Percentiles rank a stretch among this genome's conserved stretches.
Evolutionary conservation across 331 rosid genomes (phyloP).

Genomic region (Malus hybrid): DNA sequence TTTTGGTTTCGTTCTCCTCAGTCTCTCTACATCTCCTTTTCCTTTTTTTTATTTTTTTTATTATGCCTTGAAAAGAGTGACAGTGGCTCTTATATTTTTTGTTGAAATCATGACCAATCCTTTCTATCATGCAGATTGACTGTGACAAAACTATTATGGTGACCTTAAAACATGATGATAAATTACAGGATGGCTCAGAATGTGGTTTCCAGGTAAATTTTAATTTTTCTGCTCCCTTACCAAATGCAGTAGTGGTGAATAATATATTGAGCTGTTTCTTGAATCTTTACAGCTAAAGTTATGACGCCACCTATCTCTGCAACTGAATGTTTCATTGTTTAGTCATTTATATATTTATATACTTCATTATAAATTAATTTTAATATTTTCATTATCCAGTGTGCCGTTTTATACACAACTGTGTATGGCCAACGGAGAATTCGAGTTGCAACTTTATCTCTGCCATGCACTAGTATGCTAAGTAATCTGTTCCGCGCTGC

Average conservation of each 20-base stretch:
- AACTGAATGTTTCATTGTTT: constrained; percentile 7
- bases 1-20: neutral
- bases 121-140: constrained; percentile 56
- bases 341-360: neutral
- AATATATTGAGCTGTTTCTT: neutral
- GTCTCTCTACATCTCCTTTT: neutral
- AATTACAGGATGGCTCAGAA: constrained; percentile 96
- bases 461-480: constrained; percentile 91
- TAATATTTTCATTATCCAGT: constrained; percentile 29
- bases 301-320: neutral
- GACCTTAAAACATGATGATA: constrained; percentile 85
- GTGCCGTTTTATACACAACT: constrained; percentile 96
- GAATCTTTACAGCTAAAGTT: neutral
- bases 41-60: neutral
- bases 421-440: constrained; percentile 90
- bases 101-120: neutral
- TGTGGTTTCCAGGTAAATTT: constrained; percentile 85
- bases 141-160: constrained; percentile 95
- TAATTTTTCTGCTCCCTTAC: constrained; percentile 15
- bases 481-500: constrained; percentile 95
- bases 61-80: neutral
- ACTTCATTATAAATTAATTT: neutral
- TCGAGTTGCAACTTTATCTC: constrained; percentile 81
- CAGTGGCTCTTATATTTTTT: neutral
- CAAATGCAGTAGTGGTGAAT: neutral